Base-by-base conservation (phyloP, 2,329 filamentous ascomycete species). In the Colletotrichum simmondsii region DNA sequence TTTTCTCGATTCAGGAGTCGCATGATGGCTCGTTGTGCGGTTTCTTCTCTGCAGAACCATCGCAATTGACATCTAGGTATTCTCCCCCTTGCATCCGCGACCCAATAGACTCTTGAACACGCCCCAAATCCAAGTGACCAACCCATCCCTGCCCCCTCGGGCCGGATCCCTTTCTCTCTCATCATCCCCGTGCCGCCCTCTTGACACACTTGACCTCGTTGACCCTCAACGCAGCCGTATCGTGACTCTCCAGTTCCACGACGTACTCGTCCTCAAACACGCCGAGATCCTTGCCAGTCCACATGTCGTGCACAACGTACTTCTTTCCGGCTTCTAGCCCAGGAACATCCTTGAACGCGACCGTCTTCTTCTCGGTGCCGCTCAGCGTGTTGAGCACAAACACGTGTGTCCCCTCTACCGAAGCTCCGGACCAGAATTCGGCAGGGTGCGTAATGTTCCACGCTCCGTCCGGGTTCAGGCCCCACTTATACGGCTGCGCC, bases 401-500 rank as follows among this genome's bases (percentile, higher is more conserved):
- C 19, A 87, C 82, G 52, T 87, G 80, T n/a, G 82, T 83, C 1
- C 86, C 87, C 22, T 81, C 76, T 8, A 77, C 78, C 3, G 82
- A 85, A 28, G 77, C 78, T 0, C 87, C 87, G 1, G 83, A 80
- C 86, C 86, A 89, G 78, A 83, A 88, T 78, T 87, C 84, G 2
- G 87, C 86, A 4, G 87, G 87, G 67, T 84, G 79, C 0, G 82
- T 83, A 19, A 78, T 75, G 74, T 90, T 86, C 77, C 84, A 89
- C 0, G 86, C 87, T 76, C 83, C 85, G 75, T 88, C 84, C 0
- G 83, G 79, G 73, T 89, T 88, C 4, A 82, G 79, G 1, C 87
- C 88, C 85, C 85, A 87, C 68, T 84, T 83, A 76, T 84, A 86
- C 0, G 87, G 87, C 75, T 77, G 80, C 0, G 86, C 86, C 2